Evolutionary conservation across 1,139 yeast species (phyloP), one percentile per base, ranked within the genome.

Genomic region (Taiozyma sp.): DNA sequence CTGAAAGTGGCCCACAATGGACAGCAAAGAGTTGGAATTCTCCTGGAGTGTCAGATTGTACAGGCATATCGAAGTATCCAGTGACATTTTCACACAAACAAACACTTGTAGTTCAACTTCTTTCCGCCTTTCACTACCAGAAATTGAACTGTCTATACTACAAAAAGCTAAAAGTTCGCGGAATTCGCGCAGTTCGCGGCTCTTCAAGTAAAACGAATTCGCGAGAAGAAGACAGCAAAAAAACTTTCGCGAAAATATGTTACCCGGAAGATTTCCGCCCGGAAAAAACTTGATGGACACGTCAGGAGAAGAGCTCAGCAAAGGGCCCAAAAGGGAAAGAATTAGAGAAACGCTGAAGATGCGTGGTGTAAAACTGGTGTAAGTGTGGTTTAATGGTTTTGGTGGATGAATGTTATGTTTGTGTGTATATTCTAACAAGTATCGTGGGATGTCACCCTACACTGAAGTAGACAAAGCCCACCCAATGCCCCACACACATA

Each of bases 1-100:
- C 1, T 79, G 68, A 65, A 91, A 91, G 57, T 78, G 80, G 1
- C 97, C 97, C 4, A 81, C 74, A 13, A 84, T 71, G 2, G 92
- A 75, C 44, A 70, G 67, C 16, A 75, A 67, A 7, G 82, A 74
- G 45, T 82, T 74, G 8, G 83, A 66, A 9, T 91, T 83, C 29
- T 71, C 73, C 57, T 76, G 76, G 34, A 90, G 70, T 5, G 96
- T 86, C 53, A 86, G 72, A 59, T 88, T 79, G 67, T 89, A 90
- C 42, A 90, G 73, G 54, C 71, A 76, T 50, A 84, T 27, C 9
- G 56, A 61, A 22, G 70, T 55, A 23, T 57, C 61, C 4, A 54
- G 43, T 2, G 60, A 46, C 63, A 59, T 61, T 34, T 38, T 23
- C 19, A 2, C 41, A 38, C 24, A 4, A 32, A 32, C 8, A 32